Conservation (phyloP, 441 rosid genomes). For the Adansonia rubrostipa region DNA sequence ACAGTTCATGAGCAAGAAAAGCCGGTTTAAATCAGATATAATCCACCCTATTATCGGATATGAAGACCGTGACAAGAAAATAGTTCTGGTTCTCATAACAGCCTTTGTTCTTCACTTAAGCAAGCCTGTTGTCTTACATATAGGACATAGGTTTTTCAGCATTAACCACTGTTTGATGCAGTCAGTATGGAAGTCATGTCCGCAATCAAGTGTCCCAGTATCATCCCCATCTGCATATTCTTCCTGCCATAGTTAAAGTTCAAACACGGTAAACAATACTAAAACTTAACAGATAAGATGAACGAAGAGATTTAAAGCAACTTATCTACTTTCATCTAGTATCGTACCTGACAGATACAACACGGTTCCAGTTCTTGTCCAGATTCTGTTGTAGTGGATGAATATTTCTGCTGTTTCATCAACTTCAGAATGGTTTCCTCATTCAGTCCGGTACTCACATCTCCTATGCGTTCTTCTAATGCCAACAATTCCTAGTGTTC, state of each 20-base stretch:
- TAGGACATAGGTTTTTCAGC: conserved; percentile 84
- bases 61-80: conserved; percentile 23
- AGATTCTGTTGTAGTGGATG: conserved; percentile 33
- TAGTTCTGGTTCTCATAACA: conserved; percentile 5
- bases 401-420: conserved; percentile 55
- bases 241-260: conserved; percentile 53
- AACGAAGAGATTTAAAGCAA: neutral
- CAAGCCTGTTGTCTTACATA: conserved; percentile 80
- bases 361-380: conserved; percentile 66
- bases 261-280: conserved; percentile 21
- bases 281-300: neutral
- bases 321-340: neutral
- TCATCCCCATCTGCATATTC: conserved; percentile 67
- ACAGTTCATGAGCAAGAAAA: neutral
- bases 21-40: neutral
- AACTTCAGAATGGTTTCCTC: conserved; percentile 64
- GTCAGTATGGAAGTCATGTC: conserved; percentile 72
- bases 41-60: conserved; percentile 25
- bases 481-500: conserved; percentile 79
- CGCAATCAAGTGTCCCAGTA: conserved; percentile 73
- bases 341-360: conserved; percentile 80
- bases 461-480: conserved; percentile 85
- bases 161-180: conserved; percentile 88
- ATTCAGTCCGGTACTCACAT: conserved; percentile 71
- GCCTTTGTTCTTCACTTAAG: conserved; percentile 34